A percentile compares a stretch with the other conserved stretches of the same genome.
Conservation (phyloP, 2,329 filamentous ascomycete genomes). For the Microcera coccophila region DNA sequence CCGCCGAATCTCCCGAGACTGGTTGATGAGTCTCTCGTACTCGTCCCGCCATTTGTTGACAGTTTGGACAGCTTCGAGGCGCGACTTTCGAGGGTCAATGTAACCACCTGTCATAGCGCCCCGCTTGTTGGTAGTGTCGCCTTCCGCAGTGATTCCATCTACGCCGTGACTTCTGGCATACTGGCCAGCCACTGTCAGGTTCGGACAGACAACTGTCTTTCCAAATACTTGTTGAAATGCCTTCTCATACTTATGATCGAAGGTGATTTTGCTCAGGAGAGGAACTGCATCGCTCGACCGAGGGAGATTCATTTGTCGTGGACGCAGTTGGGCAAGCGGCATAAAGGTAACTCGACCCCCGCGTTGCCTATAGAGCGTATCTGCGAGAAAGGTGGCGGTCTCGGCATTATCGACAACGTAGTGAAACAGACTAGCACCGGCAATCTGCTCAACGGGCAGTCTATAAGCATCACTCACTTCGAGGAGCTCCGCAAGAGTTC, state of each 20-base stretch:
- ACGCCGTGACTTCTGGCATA: slow-evolving; percentile 90
- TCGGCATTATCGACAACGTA: slow-evolving; percentile 91
- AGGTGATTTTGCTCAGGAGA: slow-evolving; percentile 79
- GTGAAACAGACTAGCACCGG: slow-evolving; percentile 88
- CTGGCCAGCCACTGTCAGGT: slow-evolving; percentile 78
- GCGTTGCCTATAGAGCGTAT: slow-evolving; percentile 72
- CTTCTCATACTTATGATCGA: slow-evolving; percentile 70
- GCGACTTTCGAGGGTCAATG: slow-evolving; percentile 79
- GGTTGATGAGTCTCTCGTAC: slow-evolving; percentile 62
- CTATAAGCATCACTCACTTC: slow-evolving; percentile 81
- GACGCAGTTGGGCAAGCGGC: slow-evolving; percentile 77
- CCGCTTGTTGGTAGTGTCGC: slow-evolving; percentile 90
- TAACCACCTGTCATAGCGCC: slow-evolving; percentile 94
- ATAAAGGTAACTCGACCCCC: slow-evolving; percentile 92
- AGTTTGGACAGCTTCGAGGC: slow-evolving; percentile 76
- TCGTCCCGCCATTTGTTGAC: slow-evolving; percentile 72
- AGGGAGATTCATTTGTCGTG: slow-evolving; percentile 70
- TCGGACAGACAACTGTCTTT: slow-evolving; percentile 90
- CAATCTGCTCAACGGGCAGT: slow-evolving; percentile 86
- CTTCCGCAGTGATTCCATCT: slow-evolving; percentile 89
- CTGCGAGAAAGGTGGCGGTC: slow-evolving; percentile 77
- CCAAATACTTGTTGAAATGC: slow-evolving; percentile 96
- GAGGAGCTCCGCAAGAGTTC: slow-evolving; percentile 89
- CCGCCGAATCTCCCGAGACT: slow-evolving; percentile 61
- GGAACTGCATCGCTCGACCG: slow-evolving; percentile 83